Base-by-base conservation (phyloP, 2,329 filamentous ascomycete genomes). In the Penicillium digitatum region DNA sequence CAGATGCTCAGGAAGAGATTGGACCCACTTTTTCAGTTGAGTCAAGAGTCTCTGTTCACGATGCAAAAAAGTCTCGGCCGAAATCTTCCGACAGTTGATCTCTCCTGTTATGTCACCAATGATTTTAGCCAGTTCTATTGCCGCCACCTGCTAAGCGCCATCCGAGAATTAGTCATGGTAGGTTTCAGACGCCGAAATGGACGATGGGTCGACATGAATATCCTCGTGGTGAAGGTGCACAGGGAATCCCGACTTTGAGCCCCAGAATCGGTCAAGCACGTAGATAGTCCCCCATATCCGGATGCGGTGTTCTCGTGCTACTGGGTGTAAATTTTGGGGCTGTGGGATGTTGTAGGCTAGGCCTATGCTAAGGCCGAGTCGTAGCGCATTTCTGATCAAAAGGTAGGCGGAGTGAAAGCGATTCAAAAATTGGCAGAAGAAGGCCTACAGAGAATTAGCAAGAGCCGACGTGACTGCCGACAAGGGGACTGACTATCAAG, bases 221-320 rank as follows among this genome's bases (percentile, higher is more conserved):
- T 79, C 78, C 9, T 76, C 69, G 32, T 80, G 77, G 6, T 70
- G 69, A 3, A 81, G 73, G n/a, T 76, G 74, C 0, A 75, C 66
- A 0, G 79, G 76, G 42, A 78, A 75, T 0, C 78, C 76, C 0
- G 77, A 65, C 44, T 78, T 76, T 0, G 75, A 74, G 1, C 75
- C 74, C 65, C 71, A 78, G 63, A 79, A 73, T 1, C 78, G 70
- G 39, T 71, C 69, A 24, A 66, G 65, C 8, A 69, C 60, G 37
- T 70, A 72, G 1, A 70, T 65, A 8, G 65, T 58, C 69, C 69
- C 71, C 68, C 69, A 71, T 10, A 71, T 56, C 0, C 68, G 62
- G 20, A 68, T 60, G 1, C 68, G 63, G 29, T 70, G 66, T 45
- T 71, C 56, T 14, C 65, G 59, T 4, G 78, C 77, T 5, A 66